These are phyloP conservation scores for Lentinula boryana DNA, from an alignment of 768 basidiomycete species.

Conservation along the genomic window DNA sequence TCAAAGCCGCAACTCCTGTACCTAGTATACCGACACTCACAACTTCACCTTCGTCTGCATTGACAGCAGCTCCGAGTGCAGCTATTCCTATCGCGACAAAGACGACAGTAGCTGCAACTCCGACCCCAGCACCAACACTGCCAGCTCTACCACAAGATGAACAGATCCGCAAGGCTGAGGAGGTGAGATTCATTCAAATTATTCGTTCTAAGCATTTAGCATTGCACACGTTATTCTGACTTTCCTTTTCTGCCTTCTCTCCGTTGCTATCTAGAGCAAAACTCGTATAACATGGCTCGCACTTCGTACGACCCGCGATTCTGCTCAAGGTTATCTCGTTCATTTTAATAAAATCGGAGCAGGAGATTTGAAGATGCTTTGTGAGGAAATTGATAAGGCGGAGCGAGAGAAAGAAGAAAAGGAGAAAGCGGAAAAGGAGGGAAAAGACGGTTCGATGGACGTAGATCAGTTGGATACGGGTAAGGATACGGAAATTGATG, in stretches of 20 bases:
- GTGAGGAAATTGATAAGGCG: constrained; percentile 44
- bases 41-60: neutral
- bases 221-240: neutral
- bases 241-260: neutral
- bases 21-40: neutral
- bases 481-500: neutral
- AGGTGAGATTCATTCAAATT: constrained; percentile 33
- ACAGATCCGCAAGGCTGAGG: constrained; percentile 54
- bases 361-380: constrained; percentile 58
- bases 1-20: constrained; percentile 22
- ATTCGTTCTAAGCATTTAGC: neutral
- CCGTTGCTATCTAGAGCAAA: constrained; percentile 48
- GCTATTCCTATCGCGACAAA: neutral
- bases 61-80: too few relatives aligned
- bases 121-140: constrained; percentile 19
- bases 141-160: constrained; percentile 33
- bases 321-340: constrained; percentile 45
- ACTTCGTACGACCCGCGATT: constrained; percentile 67
- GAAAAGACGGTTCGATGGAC: constrained; percentile 18
- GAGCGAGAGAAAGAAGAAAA: constrained; percentile 20
- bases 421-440: constrained; percentile 29
- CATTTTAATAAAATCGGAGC: constrained; percentile 81
- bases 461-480: constrained; percentile 4
- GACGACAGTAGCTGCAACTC: constrained; percentile 11
- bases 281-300: constrained; percentile 78